Base-by-base conservation (phyloP, 768 basidiomycete species). In the Filobasidium floriforme region DNA sequence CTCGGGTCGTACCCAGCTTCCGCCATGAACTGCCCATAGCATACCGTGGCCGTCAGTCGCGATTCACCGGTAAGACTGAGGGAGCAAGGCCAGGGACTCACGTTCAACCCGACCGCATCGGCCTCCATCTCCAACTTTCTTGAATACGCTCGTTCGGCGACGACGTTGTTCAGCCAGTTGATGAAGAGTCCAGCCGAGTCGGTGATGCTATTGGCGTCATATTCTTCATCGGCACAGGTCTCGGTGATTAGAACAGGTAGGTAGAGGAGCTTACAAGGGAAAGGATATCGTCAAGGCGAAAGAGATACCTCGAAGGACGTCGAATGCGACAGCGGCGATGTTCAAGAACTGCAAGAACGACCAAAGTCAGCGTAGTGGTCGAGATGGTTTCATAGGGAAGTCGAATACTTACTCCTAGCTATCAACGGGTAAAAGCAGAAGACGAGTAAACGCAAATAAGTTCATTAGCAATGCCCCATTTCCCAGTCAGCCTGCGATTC, bases 91-190 rank as follows among this genome's bases (percentile, higher is more conserved):
- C 49, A n/a, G 7, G 15, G 37, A 52, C 78, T 52, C 61, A 80
- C 79, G 62, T 79, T 72, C 15, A 82, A 66, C 2, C 81, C 81
- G 1, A 82, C 76, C 12, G 74, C 66, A 63, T 82, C 81, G 1
- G 81, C 81, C 68, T 82, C 81, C 68, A 74, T 74, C 68, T 82
- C 81, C 22, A 82, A 71, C 69, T 82, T 81, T 24, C 81, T 68
- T 24, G 80, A 80, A 69, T 79, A 82, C 14, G 81, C 80, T 41
- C 80, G 68, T 60, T 77, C 71, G 1, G 80, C 80, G 0, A 82
- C 76, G 26, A 78, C 71, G 51, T 81, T 75, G 59, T 81, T 79
- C 44, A 81, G 52, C 71, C 79, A 75, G 51, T 80, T 81, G 71
- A 81, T 77, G 49, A 76, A 74, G 2, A 79, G 60, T 4, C 74